Base-by-base conservation (phyloP, 768 basidiomycete species). In the Collybia nuda region DNA sequence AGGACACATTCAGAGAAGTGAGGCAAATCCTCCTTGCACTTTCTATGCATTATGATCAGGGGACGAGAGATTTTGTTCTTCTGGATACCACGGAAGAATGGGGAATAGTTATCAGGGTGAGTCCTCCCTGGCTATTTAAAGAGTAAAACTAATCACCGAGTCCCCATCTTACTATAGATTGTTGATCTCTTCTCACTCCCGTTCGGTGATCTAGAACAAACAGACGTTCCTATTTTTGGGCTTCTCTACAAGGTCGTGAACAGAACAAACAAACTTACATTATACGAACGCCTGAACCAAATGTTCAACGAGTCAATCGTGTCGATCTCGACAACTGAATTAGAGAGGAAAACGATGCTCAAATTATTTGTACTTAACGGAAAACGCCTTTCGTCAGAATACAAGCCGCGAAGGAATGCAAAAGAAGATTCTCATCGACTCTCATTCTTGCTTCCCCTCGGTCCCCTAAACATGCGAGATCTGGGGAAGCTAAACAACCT, bases 371-470 rank as follows among this genome's bases (percentile, higher is more conserved):
- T 56, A 3, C 18, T 60, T 40, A 75, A 75, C 47, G 44, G 61
- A 6, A 70, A 67, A 53, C 61, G 59, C 5, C 48, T 73, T 4
- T 57, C 65, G 0, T 2, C 64, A 6, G 47, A 53, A 2, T 72
- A 64, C 50, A 44, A 61, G 15, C 60, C 67, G 0, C 47, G 48
- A 28, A 36, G 62, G 50, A 28, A 49, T 36, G 36, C 38, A 8
- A 44, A 49, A n/a, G 67, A 69, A 47, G 54, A 57, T 14, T 55
- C 59, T 18, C 65, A 57, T 17, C 53, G 18, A 29, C 28, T 56
- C 6, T 67, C 73, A 6, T 72, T 75, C 47, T 17, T 73, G 1
- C 61, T 78, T 15, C 74, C 71, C 1, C 54, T 74, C 14, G 67
- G 67, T 6, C 69, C 67, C 0, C 53, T 74, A 12, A 58, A 47